These are phyloP conservation scores for Erysiphe pulchra DNA, from an alignment of 2,329 filamentous ascomycete species.

Conservation along the genomic window DNA sequence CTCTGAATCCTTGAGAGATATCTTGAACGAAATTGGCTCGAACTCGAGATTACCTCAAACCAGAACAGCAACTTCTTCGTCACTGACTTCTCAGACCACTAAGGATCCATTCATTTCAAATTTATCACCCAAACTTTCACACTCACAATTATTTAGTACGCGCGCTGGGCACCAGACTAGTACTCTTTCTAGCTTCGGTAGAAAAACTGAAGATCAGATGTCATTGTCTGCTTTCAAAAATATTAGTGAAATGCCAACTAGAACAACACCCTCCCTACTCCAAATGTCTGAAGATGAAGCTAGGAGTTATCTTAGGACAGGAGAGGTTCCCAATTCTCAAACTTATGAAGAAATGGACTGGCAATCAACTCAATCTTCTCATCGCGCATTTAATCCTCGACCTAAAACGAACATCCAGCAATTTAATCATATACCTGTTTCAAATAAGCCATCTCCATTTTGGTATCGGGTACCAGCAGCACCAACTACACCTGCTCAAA, in stretches of 20 bases:
- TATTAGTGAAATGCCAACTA: background rate
- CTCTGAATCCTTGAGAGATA: constrained; percentile 19
- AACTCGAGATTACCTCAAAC: background rate
- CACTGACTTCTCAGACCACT: background rate
- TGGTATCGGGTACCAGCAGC: constrained; percentile 45
- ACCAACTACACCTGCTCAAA: constrained; percentile 37
- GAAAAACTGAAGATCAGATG: background rate
- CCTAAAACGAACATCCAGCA: constrained; percentile 16
- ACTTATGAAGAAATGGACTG: constrained; percentile 35
- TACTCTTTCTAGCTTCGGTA: background rate
- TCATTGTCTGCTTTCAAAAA: background rate
- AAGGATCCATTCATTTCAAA: background rate
- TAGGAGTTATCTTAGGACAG: constrained; percentile 2
- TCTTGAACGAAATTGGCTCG: constrained; percentile 19
- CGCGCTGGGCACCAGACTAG: too few relatives aligned
- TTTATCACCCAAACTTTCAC: background rate
- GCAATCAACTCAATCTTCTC: constrained; percentile 29
- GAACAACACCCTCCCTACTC: background rate
- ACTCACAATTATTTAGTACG: background rate
- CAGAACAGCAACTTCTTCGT: constrained; percentile 6
- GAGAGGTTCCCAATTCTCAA: background rate
- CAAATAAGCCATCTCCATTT: constrained; percentile 22
- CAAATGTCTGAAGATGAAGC: constrained; percentile 3
- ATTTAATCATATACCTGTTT: constrained; percentile 8
- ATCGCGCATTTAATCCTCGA: constrained; percentile 24